These are phyloP conservation scores for Pseudogymnoascus sp. DNA, from an alignment of 2,329 filamentous ascomycete genomes.

Conservation along the genomic window DNA sequence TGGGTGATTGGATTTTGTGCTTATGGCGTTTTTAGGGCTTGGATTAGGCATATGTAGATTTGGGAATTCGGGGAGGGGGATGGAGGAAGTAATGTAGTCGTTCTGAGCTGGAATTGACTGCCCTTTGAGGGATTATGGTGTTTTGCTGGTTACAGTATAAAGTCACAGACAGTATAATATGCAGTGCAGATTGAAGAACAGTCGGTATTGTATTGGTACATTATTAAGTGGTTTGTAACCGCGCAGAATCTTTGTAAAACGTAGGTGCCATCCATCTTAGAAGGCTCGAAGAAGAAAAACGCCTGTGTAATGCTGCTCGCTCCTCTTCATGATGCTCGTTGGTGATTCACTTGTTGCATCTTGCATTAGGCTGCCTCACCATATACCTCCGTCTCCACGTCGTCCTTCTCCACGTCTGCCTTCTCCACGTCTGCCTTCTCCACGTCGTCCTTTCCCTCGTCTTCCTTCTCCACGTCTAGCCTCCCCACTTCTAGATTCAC, in stretches of 20 bases:
- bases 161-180: not conserved
- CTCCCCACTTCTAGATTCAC: no score
- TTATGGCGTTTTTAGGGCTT: not conserved
- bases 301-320: not conserved
- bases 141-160: not conserved
- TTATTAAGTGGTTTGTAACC: not conserved
- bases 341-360: not conserved
- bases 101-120: conserved; percentile 1
- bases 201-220: not conserved
- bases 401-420: no score
- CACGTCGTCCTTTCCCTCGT: no score
- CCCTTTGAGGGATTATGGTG: not conserved
- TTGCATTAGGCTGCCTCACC: conserved; percentile 13
- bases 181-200: not conserved
- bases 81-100: not conserved
- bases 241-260: not conserved
- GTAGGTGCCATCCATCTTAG: not conserved
- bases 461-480: no score
- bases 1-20: not conserved
- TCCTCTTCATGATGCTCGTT: not conserved
- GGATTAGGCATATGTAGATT: not conserved
- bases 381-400: no score
- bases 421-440: no score
- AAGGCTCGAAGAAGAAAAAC: not conserved
- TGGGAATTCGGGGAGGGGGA: not conserved